These are phyloP conservation scores for Amanita pallidorosea DNA, from an alignment of 768 basidiomycete genomes.

Conservation along the genomic window DNA sequence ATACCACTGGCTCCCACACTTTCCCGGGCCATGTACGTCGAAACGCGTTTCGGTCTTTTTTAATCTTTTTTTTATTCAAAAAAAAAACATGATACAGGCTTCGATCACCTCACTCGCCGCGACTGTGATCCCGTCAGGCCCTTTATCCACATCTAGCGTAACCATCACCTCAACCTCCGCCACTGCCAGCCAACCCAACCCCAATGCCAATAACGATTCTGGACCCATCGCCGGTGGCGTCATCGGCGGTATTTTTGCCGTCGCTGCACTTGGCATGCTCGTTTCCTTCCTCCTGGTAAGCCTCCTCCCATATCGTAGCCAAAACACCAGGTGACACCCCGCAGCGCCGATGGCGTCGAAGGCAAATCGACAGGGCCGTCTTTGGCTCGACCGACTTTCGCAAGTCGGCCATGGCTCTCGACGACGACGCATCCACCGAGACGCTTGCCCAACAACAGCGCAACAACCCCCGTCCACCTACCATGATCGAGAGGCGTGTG, in stretches of 20 bases:
- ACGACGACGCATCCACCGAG: slow-evolving; percentile 43
- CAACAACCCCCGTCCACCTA: slow-evolving; percentile 48
- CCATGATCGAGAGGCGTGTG: slow-evolving; percentile 47
- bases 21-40: background rate
- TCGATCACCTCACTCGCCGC: background rate
- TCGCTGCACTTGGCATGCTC: slow-evolving; percentile 28
- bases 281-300: slow-evolving; percentile 39
- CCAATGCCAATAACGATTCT: slow-evolving; percentile 8
- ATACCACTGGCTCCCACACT: too few relatives aligned
- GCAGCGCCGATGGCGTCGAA: slow-evolving; percentile 34
- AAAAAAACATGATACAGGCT: background rate
- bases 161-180: background rate
- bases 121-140: too few relatives aligned
- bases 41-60: background rate
- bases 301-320: background rate
- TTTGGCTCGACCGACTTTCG: slow-evolving; percentile 53
- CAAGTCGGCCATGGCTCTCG: slow-evolving; percentile 49
- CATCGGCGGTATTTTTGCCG: slow-evolving; percentile 32
- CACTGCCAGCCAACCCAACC: background rate
- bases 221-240: slow-evolving; percentile 31
- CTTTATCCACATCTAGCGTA: background rate
- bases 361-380: slow-evolving; percentile 23
- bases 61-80: background rate
- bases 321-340: background rate
- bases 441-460: slow-evolving; percentile 19